Evolutionary conservation across 1,284 basidiomycete genomes (phyloP).

Genomic region (Cutaneotrichosporon cavernicola): DNA sequence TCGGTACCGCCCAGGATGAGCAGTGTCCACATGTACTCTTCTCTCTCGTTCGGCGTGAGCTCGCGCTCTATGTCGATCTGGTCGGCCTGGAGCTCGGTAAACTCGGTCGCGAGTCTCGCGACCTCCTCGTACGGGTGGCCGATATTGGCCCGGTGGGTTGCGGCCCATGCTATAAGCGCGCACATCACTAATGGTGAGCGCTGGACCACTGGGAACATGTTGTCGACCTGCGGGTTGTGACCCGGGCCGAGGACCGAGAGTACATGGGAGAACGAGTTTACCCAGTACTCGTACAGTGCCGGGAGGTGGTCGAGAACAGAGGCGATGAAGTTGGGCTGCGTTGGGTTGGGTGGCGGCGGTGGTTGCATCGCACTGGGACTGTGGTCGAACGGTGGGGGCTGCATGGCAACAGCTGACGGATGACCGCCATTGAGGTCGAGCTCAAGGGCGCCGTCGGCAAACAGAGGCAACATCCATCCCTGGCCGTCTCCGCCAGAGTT

Average conservation of each 20-base stretch:
- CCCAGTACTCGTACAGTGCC: slow-evolving; percentile 31
- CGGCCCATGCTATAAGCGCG: slow-evolving; percentile 39
- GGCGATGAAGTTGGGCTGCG: slow-evolving; percentile 12
- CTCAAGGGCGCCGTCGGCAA: slow-evolving; percentile 22
- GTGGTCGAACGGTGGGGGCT: slow-evolving; percentile 9
- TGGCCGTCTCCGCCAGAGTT: slow-evolving; percentile 16
- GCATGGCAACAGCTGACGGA: neutral
- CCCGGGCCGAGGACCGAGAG: slow-evolving; percentile 36
- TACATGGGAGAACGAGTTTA: slow-evolving; percentile 37
- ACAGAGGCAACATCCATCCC: slow-evolving; percentile 25
- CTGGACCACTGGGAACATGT: slow-evolving; percentile 32
- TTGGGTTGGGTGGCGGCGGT: neutral
- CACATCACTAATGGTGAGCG: slow-evolving; percentile 36
- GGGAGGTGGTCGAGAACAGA: slow-evolving; percentile 29
- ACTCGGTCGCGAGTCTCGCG: slow-evolving; percentile 33
- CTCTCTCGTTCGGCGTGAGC: slow-evolving; percentile 25
- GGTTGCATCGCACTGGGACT: neutral
- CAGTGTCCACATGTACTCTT: slow-evolving; percentile 40
- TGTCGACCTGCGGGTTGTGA: slow-evolving; percentile 31
- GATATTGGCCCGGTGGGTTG: slow-evolving; percentile 32
- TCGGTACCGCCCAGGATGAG: slow-evolving; percentile 39
- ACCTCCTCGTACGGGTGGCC: slow-evolving; percentile 36
- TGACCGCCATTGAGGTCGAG: slow-evolving; percentile 17
- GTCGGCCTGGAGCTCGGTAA: slow-evolving; percentile 33
- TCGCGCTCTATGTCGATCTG: slow-evolving; percentile 28